Evolutionary conservation across 306 rosid genomes (phyloP).

Genomic region (Lagenaria siceraria): DNA sequence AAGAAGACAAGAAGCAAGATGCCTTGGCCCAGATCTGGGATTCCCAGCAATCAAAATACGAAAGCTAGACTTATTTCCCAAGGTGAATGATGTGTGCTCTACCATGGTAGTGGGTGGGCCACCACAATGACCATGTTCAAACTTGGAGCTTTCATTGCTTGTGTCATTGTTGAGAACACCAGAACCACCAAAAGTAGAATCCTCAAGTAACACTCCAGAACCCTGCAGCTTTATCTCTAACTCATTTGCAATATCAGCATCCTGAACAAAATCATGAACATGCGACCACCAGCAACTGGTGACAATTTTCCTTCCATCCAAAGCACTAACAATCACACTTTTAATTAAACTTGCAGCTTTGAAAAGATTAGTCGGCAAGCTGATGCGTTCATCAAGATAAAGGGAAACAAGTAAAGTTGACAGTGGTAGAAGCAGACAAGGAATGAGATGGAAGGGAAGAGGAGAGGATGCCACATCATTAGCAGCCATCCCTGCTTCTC

Average conservation of each 20-base stretch:
- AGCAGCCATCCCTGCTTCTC: slow-evolving; percentile 97
- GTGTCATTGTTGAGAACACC: slow-evolving; percentile 23
- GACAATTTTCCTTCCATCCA: slow-evolving; percentile 46
- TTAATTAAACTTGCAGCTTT: slow-evolving; percentile 53
- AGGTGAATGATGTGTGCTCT: slow-evolving; percentile 22
- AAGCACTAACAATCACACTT: slow-evolving; percentile 47
- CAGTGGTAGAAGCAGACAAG: slow-evolving; percentile 64
- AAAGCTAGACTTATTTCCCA: slow-evolving; percentile 44
- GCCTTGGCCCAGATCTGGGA: slow-evolving; percentile 80
- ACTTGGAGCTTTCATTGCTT: slow-evolving; percentile 6
- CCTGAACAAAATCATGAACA: slow-evolving; percentile 49
- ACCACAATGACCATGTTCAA: slow-evolving; percentile 25
- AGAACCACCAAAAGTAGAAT: slow-evolving; percentile 24
- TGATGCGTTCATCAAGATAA: slow-evolving; percentile 58
- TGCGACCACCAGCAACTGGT: slow-evolving; percentile 73
- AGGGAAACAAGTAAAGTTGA: slow-evolving; percentile 72
- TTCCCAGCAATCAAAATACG: slow-evolving; percentile 68
- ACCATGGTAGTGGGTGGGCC: slow-evolving; percentile 23
- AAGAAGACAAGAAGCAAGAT: slow-evolving; percentile 90
- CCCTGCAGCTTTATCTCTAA: slow-evolving; percentile 45
- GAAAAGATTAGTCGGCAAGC: slow-evolving; percentile 54
- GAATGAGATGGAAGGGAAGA: slow-evolving; percentile 72
- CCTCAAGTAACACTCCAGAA: slow-evolving; percentile 49
- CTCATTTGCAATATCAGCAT: slow-evolving; percentile 43
- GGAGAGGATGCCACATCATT: slow-evolving; percentile 67